Base-by-base conservation (phyloP, 805 yeast genomes). In the Citeromyces nyonsensis region DNA sequence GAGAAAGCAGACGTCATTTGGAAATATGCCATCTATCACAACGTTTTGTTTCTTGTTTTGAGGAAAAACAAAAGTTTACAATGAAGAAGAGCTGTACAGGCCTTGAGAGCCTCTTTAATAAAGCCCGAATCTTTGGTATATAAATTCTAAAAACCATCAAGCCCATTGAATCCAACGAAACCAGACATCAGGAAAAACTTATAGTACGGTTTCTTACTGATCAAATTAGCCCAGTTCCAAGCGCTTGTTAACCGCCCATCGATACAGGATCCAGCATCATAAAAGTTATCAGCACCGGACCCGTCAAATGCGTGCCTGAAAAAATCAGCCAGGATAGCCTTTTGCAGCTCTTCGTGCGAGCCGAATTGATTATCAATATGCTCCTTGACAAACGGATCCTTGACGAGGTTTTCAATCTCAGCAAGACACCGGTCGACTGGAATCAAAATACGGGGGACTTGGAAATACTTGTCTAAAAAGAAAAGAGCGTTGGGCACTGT, bases 401-500 rank as follows among this genome's bases (percentile, higher is more conserved):
- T 49, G 7, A 63, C 61, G 14, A 75, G 49, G 24, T 57, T 60
- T 30, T 73, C 79, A 28, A 80, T 64, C 37, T 68, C 61, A 37
- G 59, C 47, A 24, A 81, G 47, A 26, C 70, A 68, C 24, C 63
- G 61, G 44, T 76, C 79, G 30, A 80, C 70, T 3, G 93, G 93
- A 28, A 72, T 79, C 42, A 80, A 52, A 25, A 80, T 79, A 32
- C 75, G 65, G 22, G 91, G 91, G 3, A 81, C 82, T 49, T 80
- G 93, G 22, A 76, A 66, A 47, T 80, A 80, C 48, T 81, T 80
- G 51, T 80, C 91, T 33, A 80, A 52, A 57, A 80, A 80, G 47
- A 79, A 79, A 37, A 81, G 49, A 0, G 88, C 85, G 48, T 80
- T 80, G 3, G 93, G 93, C 4, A 80, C 93, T 2, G 86, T 80